Base-by-base conservation (phyloP, 2,329 filamentous ascomycete species). In the Coleophoma eucalyptorum region DNA sequence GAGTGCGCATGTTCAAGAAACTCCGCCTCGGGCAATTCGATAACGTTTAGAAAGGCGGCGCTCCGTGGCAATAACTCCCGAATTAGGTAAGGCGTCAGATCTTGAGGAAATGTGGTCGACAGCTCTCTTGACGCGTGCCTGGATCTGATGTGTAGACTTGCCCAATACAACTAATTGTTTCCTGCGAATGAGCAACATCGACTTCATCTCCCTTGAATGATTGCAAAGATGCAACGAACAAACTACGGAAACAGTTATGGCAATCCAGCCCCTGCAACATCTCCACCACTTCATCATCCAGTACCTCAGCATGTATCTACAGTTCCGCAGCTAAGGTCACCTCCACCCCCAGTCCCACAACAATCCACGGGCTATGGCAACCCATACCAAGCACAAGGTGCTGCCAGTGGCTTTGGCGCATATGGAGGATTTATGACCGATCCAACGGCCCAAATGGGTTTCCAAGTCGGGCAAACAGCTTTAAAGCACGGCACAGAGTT, bases 281-380 rank as follows among this genome's bases (percentile, higher is more conserved):
- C 91, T 67, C 93, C 92, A 67, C 92, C 93, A 59, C 84, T 97
- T 62, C 94, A 97, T 72, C 94, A 97, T 69, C 94, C 94, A 52
- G 91, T 97, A 52, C 94, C 94, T 55, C 94, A 99, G 72, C 94
- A 99, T 78, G 93, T 97, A 64, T 97, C 94, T 66, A 96, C 92
- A 52, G 94, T 99, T 46, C 94, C 94, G 42, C 94, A 97, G 74
- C 84, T 99, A 69, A 86, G 95, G 70, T 97, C 94, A 52, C 94
- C 94, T 54, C 93, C 89, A 52, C 89, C 90, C 55, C 92, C 90
- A 35, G 51, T 85, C 58, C 84, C 85, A 51, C 86, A 89, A 65
- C 80, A 83, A 34, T 38, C 80, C 55, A 75, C 77, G 56, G 77
- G 79, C 58, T 86, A 87, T 72, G 83, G 86, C 46, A 91, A 89